A percentile compares a stretch with the other conserved stretches of the same genome.
Conservation (phyloP, 2,329 filamentous ascomycete species). For the Fusarium hostae region DNA sequence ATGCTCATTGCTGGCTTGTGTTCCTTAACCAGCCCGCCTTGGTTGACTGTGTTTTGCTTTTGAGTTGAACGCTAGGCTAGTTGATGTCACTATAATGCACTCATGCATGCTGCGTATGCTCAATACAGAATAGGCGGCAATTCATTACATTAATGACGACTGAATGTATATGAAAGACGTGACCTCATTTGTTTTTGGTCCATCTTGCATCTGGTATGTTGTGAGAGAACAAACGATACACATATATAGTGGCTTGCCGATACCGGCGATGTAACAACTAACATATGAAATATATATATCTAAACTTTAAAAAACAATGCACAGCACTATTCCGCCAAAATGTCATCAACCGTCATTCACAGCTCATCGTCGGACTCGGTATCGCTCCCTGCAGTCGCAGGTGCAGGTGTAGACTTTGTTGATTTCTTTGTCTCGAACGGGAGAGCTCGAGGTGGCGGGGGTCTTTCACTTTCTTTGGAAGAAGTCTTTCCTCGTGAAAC, state of each 20-base stretch:
- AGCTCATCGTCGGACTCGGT: conserved; percentile 68
- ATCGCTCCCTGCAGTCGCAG: conserved; percentile 54
- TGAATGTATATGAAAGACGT: neutral
- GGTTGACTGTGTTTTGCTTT: neutral
- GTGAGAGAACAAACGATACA: neutral
- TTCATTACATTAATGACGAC: neutral
- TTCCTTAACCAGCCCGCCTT: neutral
- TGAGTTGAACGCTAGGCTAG: neutral
- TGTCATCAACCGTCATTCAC: conserved; percentile 46
- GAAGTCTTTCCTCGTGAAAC: conserved; percentile 15
- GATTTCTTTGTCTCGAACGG: conserved; percentile 57
- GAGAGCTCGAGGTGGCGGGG: conserved; percentile 55
- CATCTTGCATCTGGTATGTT: neutral
- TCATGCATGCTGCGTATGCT: neutral
- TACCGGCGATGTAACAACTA: neutral
- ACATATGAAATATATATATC: conserved; percentile 2
- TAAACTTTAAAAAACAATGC: neutral
- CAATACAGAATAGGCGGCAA: neutral
- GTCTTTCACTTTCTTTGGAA: conserved; percentile 38
- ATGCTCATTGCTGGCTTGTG: neutral
- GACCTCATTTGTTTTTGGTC: neutral
- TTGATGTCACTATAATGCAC: neutral
- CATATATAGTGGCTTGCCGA: neutral
- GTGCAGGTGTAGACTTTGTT: conserved; percentile 41
- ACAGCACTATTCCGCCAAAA: neutral